A percentile compares a stretch with the other conserved stretches of the same genome.
phyloP scores from a whole-genome alignment of 768 basidiomycete genomes.

The Russula sp. region DNA sequence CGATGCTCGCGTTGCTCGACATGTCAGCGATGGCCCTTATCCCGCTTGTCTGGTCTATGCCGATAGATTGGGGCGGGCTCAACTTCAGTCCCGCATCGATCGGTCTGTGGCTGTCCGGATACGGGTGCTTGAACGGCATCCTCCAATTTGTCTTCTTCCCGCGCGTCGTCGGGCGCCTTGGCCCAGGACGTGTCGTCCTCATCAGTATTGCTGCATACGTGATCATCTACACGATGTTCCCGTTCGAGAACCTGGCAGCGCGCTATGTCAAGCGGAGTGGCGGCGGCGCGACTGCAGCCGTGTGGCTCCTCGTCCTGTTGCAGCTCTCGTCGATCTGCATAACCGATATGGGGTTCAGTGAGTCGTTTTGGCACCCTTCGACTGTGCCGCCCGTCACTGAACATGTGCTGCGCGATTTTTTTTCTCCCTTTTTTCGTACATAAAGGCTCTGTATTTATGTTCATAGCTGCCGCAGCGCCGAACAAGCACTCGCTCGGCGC shows the following conservation, averaged over 20 bases:
- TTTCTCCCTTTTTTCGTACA: too few species aligned
- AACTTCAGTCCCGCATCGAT: slow-evolving; percentile 30
- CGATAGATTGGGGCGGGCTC: slow-evolving; percentile 33
- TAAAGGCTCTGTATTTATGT: slow-evolving; percentile 48
- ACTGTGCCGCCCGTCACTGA: not conserved
- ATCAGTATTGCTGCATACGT: slow-evolving; percentile 26
- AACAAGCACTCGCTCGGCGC: slow-evolving; percentile 51
- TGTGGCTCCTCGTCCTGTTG: not conserved
- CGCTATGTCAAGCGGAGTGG: not conserved
- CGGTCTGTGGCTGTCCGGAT: slow-evolving; percentile 33
- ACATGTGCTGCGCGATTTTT: too few species aligned
- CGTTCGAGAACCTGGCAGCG: slow-evolving; percentile 20
- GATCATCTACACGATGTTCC: slow-evolving; percentile 29
- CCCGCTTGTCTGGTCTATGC: slow-evolving; percentile 44
- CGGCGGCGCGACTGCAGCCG: not conserved
- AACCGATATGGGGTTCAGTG: slow-evolving; percentile 17
- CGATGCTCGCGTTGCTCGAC: slow-evolving; percentile 32
- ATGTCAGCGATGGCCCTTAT: slow-evolving; percentile 35
- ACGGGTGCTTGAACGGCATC: slow-evolving; percentile 35
- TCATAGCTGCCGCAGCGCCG: slow-evolving; percentile 57
- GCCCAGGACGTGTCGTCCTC: slow-evolving; percentile 32
- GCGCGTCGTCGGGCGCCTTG: slow-evolving; percentile 32
- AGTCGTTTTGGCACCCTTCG: not conserved
- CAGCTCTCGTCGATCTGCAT: slow-evolving; percentile 8
- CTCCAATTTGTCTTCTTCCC: slow-evolving; percentile 39